Evolutionary conservation across 1,139 yeast species (phyloP).

Genomic region (Geotrichum reessii): DNA sequence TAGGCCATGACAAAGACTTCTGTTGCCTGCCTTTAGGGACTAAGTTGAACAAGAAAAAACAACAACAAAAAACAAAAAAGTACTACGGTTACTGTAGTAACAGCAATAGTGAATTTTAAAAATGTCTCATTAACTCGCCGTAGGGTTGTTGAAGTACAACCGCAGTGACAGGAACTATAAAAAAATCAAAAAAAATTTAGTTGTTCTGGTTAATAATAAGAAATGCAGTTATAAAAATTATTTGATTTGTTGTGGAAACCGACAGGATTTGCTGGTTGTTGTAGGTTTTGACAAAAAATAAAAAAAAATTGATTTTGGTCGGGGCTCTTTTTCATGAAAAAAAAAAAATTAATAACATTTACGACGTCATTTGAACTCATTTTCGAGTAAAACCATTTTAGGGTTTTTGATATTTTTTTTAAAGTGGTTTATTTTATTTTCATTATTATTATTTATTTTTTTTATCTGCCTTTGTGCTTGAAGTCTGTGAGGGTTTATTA

Average conservation of each 20-base stretch:
- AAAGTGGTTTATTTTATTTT: background rate
- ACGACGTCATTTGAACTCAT: background rate
- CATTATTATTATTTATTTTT: background rate
- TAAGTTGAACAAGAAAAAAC: background rate
- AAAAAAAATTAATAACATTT: background rate
- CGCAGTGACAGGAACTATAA: background rate
- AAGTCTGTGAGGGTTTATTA: no score
- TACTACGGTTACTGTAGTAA: constrained; percentile 8
- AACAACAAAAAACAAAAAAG: no score
- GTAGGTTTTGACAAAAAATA: background rate
- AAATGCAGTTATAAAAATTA: no score
- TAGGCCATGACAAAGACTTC: background rate
- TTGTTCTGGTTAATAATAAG: background rate
- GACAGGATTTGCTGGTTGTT: background rate
- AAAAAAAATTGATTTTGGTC: no score
- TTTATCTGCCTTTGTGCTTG: no score
- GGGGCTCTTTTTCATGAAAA: background rate
- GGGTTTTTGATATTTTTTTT: background rate
- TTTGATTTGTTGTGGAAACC: background rate
- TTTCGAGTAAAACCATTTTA: background rate
- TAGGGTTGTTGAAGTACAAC: background rate
- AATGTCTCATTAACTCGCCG: background rate
- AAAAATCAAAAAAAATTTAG: background rate
- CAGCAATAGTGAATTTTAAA: background rate
- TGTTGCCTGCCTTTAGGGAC: constrained; percentile 16